phyloP scores from a whole-genome alignment of 495 filamentous ascomycete species.

The Penicillium coffeae region DNA sequence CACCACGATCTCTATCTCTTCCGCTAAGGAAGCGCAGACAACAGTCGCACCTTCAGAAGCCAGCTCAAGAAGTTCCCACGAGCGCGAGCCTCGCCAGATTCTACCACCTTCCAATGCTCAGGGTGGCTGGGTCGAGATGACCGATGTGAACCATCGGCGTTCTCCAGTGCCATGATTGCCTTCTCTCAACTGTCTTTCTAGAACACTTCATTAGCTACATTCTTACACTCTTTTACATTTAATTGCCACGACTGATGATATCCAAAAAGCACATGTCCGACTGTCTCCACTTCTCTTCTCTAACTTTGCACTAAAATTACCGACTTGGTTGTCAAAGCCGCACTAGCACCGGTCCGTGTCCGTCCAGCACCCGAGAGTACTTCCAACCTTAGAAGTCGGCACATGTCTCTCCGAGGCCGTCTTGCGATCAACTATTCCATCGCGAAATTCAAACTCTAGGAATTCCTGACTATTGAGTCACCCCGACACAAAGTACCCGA shows the following conservation, averaged over 20 bases:
- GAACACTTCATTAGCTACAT: neutral
- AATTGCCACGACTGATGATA: constrained; percentile 2
- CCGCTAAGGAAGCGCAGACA: constrained; percentile 2
- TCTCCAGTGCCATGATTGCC: neutral
- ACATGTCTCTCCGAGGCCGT: too few species aligned
- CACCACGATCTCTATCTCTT: constrained; percentile 21
- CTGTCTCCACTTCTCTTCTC: neutral
- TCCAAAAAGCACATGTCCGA: neutral
- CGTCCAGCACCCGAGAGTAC: neutral
- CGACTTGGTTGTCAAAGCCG: neutral
- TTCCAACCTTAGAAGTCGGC: too few species aligned
- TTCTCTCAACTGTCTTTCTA: neutral
- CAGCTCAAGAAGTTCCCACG: constrained; percentile 5
- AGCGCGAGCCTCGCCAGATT: constrained; percentile 9
- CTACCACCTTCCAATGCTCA: constrained; percentile 2
- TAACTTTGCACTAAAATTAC: neutral
- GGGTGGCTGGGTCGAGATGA: constrained; percentile 18
- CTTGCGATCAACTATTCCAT: too few species aligned
- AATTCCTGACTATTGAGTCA: too few species aligned
- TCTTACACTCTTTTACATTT: neutral
- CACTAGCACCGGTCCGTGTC: neutral
- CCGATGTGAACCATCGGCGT: constrained; percentile 1
- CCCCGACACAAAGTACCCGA: too few species aligned
- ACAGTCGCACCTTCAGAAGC: constrained; percentile 11
- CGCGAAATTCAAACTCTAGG: too few species aligned